phyloP scores from a whole-genome alignment of 176 grass and related monocot genomes.

The Rhynchospora pubera region DNA sequence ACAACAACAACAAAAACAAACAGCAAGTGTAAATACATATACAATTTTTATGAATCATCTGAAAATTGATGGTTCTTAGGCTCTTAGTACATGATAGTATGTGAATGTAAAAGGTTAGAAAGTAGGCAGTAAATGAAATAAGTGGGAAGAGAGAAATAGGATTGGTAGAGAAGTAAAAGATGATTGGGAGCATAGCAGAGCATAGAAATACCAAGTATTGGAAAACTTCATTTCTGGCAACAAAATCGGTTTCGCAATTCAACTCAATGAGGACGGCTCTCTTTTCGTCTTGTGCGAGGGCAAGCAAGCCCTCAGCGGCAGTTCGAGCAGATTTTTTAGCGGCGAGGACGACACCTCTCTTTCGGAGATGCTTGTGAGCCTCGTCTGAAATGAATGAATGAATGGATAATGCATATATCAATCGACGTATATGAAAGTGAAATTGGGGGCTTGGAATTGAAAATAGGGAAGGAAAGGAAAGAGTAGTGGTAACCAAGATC shows the following conservation, averaged over 20 bases:
- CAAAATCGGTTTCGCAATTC: constrained; percentile 94
- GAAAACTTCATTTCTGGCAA: constrained; percentile 91
- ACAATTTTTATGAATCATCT: background rate
- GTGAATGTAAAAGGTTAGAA: background rate
- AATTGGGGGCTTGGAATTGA: too few species aligned
- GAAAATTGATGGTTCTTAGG: background rate
- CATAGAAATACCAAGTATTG: constrained; percentile 48
- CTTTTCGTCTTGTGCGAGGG: constrained; percentile 63
- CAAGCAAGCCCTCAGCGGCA: constrained; percentile 78
- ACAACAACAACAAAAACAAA: background rate
- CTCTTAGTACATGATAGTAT: background rate
- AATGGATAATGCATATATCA: background rate
- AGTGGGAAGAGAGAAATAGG: too few species aligned
- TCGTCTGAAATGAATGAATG: constrained; percentile 41
- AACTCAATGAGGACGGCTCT: constrained; percentile 75
- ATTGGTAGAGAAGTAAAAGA: too few species aligned
- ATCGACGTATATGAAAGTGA: too few species aligned
- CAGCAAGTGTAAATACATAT: background rate
- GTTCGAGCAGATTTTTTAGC: constrained; percentile 67
- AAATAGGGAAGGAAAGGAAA: background rate
- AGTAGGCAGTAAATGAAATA: background rate
- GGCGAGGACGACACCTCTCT: constrained; percentile 80
- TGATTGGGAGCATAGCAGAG: background rate
- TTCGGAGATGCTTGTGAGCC: constrained; percentile 76
- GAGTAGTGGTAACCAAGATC: constrained; percentile 43